Base-by-base conservation (phyloP, 345 rosid species). In the Syzygium aromaticum region DNA sequence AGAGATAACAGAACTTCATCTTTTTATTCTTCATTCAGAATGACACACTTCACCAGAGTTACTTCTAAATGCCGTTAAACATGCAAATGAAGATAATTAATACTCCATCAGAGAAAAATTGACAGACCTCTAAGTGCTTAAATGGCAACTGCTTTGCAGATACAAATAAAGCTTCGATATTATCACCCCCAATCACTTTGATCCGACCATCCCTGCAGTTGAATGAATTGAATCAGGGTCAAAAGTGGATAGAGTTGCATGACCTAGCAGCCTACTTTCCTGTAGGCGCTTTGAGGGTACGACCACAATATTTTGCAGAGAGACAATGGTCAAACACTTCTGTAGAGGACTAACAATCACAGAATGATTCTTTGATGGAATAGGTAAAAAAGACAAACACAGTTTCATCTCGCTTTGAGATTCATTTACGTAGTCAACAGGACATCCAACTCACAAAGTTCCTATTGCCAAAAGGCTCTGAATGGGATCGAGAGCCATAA, bases 401-500 rank as follows among this genome's bases (percentile, higher is more conserved):
- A 84, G 59, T 84, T 84, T 54, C 53, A 86, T n/a, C n/a, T 85
- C 73, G 33, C 77, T 40, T 40, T 16, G 77, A 59, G 46, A 67
- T 27, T 61, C 27, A 86, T 33, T 63, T 63, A 61, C 49, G 21
- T 63, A 54, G 38, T 22, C 51, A 86, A 54, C 49, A 11, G 49
- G n/a, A 40, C 27, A 11, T 25, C 46, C 33, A 73, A 92, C 97
- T 94, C 90, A 97, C 99, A 92, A 89, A 40, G 98, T 95, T 87
- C 95, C 98, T 59, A 95, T 89, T 57, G 98, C 99, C 88, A 97
- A 88, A 43, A 97, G 94, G 85, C 95, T 87, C 84, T 97, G 99
- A 86, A 95, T 87, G 28, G 94, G 92, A 85, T 97, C 99, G 86
- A 95, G 92, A 85, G 98, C 96, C 64, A 97, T 93, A 89, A 95